Evolutionary conservation across 495 filamentous ascomycete genomes (phyloP).

Genomic region (Friedmanniomyces endolithicus): DNA sequence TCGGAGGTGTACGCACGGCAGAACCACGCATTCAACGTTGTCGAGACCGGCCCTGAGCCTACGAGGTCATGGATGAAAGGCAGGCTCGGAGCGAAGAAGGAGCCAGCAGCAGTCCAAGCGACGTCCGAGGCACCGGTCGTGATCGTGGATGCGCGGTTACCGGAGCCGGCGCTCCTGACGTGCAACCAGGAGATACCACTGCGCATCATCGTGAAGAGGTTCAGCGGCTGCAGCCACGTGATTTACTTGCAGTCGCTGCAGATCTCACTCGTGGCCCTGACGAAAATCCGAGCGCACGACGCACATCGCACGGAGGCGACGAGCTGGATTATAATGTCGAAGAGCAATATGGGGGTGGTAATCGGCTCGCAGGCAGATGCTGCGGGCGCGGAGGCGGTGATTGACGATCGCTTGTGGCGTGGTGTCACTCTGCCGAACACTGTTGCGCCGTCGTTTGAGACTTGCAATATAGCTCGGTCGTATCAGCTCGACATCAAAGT

Average conservation of each 20-base stretch:
- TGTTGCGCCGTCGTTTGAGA: slow-evolving; percentile 71
- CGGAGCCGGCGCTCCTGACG: slow-evolving; percentile 77
- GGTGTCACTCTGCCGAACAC: slow-evolving; percentile 60
- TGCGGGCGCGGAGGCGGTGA: slow-evolving; percentile 48
- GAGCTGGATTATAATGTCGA: slow-evolving; percentile 57
- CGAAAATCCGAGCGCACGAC: slow-evolving; percentile 63
- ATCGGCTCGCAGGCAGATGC: slow-evolving; percentile 47
- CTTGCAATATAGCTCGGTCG: slow-evolving; percentile 70
- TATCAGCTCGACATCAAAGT: slow-evolving; percentile 77
- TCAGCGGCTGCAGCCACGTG: slow-evolving; percentile 48
- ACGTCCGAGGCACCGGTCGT: slow-evolving; percentile 35
- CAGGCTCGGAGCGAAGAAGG: slow-evolving; percentile 37
- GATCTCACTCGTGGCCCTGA: slow-evolving; percentile 67
- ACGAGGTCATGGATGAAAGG: slow-evolving; percentile 34
- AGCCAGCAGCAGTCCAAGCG: not conserved
- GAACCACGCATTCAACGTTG: slow-evolving; percentile 57
- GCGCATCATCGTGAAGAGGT: slow-evolving; percentile 61
- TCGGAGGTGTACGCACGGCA: slow-evolving; percentile 76
- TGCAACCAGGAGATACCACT: slow-evolving; percentile 78
- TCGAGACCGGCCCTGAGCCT: slow-evolving; percentile 22
- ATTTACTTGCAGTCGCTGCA: slow-evolving; percentile 69
- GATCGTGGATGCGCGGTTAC: slow-evolving; percentile 66
- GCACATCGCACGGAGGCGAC: slow-evolving; percentile 49
- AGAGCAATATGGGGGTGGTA: slow-evolving; percentile 53
- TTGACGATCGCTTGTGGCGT: slow-evolving; percentile 60